Evolutionary conservation across 2,329 filamentous ascomycete genomes (phyloP).

Genomic region (Colletotrichum brevisporum): DNA sequence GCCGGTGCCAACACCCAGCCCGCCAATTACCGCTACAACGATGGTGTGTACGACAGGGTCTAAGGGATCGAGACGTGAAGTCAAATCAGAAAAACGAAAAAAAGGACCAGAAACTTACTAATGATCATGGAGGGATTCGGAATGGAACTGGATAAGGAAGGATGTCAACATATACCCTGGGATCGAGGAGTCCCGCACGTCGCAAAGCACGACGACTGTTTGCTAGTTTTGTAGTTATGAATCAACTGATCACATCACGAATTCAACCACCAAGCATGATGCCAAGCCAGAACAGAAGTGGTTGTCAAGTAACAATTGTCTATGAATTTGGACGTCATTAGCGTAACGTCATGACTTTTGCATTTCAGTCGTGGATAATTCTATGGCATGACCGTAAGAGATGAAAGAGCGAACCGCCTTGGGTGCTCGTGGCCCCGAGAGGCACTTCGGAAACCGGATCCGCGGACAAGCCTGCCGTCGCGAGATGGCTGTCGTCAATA

Average conservation of each 20-base stretch:
- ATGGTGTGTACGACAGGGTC: conserved; percentile 52
- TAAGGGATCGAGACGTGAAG: conserved; percentile 42
- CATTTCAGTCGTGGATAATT: conserved; percentile 5
- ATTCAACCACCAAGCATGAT: not conserved
- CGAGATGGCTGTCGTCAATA: conserved; percentile 15
- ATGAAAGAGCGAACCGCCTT: not conserved
- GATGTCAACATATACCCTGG: conserved; percentile 35
- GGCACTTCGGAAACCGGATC: not conserved
- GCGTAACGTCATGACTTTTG: not conserved
- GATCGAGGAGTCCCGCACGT: conserved; percentile 7
- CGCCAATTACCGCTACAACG: conserved; percentile 52
- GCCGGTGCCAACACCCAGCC: conserved; percentile 29
- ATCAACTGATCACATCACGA: not conserved
- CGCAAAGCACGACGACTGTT: not conserved
- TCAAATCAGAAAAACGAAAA: conserved; percentile 22
- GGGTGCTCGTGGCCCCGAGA: not conserved
- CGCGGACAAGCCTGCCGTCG: not conserved
- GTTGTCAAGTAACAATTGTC: not conserved
- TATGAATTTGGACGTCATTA: not conserved
- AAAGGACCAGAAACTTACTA: conserved; percentile 32
- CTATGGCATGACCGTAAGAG: not conserved
- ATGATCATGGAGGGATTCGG: not conserved
- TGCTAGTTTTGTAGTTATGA: conserved; percentile 8
- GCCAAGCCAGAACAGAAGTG: not conserved
- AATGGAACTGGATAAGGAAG: conserved; percentile 9